Base-by-base conservation (phyloP, 805 yeast genomes). In the Dipodascus geniculatus region DNA sequence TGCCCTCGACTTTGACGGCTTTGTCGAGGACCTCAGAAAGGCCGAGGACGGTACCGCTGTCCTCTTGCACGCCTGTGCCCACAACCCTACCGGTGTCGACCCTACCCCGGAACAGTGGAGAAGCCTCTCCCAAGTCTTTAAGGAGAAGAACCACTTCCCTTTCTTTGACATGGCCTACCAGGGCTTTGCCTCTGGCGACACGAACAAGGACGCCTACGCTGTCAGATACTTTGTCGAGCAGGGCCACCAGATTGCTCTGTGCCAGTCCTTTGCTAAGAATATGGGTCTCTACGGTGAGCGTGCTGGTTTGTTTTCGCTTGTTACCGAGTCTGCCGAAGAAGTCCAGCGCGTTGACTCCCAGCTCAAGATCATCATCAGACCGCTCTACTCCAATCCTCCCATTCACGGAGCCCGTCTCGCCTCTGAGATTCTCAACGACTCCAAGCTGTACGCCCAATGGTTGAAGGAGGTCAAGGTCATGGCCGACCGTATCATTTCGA, bases 261-360 rank as follows among this genome's bases (percentile, higher is more conserved):
- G 96, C 66, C 98, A 90, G 71, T 87, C 96, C 3, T 90, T 90
- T 71, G 95, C 96, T 55, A 90, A 90, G 69, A 90, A 90, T 71
- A 83, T 87, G 81, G 98, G 98, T 42, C 79, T 90, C 63, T 90
- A 90, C 68, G 97, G 97, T 63, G 96, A 91, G 74, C 81, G 98
- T 66, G 86, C 86, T 48, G 97, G 97, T 4, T 86, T 96, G 11
- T 73, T 89, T 59, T 80, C 84, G 51, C 71, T 78, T 28, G 71
- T 78, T 23, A 75, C 77, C 48, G 79, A 74, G 16, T 66, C 75
- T 54, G 72, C 66, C 58, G 77, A 74, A 63, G 74, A 67, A 57
- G 65, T 61, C 56, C 76, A 77, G 57, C 71, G 68, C 23, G 78
- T 82, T 62, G 89, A 75, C 71, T 87, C 93, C 3, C 95, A 87